phyloP scores from a whole-genome alignment of 306 rosid genomes.

The Cucumis melo region DNA sequence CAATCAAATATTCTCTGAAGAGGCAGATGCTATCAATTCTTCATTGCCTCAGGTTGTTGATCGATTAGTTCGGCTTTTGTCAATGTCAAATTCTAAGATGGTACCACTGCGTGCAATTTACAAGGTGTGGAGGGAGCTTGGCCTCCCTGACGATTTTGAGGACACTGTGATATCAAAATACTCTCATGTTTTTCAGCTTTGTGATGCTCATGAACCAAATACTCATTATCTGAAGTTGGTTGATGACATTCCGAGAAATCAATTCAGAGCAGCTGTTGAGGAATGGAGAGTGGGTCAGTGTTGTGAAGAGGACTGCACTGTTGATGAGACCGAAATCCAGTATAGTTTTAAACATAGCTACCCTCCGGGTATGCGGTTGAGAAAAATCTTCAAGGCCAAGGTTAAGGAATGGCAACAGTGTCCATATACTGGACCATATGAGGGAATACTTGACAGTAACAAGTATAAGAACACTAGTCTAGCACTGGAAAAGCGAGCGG shows the following conservation, averaged over 20 bases:
- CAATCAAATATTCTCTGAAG: conserved; percentile 28
- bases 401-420: conserved; percentile 77
- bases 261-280: conserved; percentile 51
- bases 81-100: conserved; percentile 50
- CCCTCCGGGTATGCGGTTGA: conserved; percentile 84
- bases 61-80: conserved; percentile 50
- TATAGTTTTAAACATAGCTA: conserved; percentile 50
- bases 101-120: conserved; percentile 82
- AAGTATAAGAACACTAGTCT: conserved; percentile 30
- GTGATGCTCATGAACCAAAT: conserved; percentile 52
- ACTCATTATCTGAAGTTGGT: conserved; percentile 72
- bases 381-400: conserved; percentile 61
- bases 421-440: conserved; percentile 74
- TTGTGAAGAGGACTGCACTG: conserved; percentile 42
- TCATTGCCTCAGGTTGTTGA: conserved; percentile 53
- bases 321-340: conserved; percentile 42
- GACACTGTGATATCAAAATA: conserved; percentile 46
- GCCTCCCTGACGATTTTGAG: conserved; percentile 92
- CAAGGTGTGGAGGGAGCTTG: conserved; percentile 82
- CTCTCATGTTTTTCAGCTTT: conserved; percentile 47
- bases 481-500: conserved; percentile 69
- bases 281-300: conserved; percentile 81
- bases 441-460: conserved; percentile 27
- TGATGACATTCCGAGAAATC: conserved; percentile 14
- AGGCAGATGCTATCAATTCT: conserved; percentile 43